Evolutionary conservation across 495 filamentous ascomycete species (phyloP), one percentile per base, ranked within the genome.

Genomic region (Polyplosphaeria fusca): DNA sequence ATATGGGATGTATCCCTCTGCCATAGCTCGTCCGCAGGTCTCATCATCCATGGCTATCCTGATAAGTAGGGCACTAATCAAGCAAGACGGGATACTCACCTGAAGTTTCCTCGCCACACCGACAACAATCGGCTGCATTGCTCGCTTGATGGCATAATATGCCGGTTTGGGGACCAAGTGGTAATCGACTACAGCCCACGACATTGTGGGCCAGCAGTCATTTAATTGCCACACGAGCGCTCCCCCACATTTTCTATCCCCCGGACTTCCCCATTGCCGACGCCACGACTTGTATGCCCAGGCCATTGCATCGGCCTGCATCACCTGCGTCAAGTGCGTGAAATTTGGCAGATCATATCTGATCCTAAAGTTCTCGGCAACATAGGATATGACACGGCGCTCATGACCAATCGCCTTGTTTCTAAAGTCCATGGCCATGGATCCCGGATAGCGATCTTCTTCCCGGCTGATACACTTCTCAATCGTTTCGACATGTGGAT

Each of bases 181-280:
- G 47, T 65, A 60, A 23, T 64, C 61, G 4, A 64, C 45, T 0
- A 64, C 46, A 14, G 54, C 74, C 90, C 90, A 64, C 5, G 46
- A 56, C 38, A 52, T 56, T 2, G 48, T 55, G 1, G 61, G 61
- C 55, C 55, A 64, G 30, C 49, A 64, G 24, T 64, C 61, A 42
- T 64, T 64, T 13, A 64, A 45, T 40, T 64, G 61, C 61, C 61
- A 64, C 3, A 64, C 55, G 4, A 64, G 23, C 25, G 52, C 61
- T 11, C 61, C 61, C 22, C 55, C 61, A 28, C 61, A 64, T 22
- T 54, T n/a, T 43, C 55, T 27, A 18, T 59, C 39, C 11, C 55
- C 60, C 16, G 3, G 16, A 1, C 13, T 52, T 3, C 52, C 55
- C 49, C 49, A 64, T n/a, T 59, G 41, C 5, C 55, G 38, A 2